Percentiles rank a stretch among this genome's conserved stretches.
These are phyloP conservation scores for Lichtheimia corymbifera DNA, from an alignment of 371 early-diverging fungal species.

Conservation along the genomic window DNA sequence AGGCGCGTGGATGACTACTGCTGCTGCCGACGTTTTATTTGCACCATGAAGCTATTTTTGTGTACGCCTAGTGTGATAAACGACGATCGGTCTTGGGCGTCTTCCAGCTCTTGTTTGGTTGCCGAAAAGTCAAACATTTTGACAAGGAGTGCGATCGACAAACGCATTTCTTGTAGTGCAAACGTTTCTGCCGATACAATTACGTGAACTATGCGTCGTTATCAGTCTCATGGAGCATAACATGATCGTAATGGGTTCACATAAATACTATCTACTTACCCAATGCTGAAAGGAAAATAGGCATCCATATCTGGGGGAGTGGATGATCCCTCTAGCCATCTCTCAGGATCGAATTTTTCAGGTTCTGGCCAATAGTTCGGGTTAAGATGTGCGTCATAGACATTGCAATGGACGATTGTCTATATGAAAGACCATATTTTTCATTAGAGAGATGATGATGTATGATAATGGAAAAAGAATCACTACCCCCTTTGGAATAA, in stretches of 20 bases:
- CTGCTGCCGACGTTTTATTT: conserved; percentile 12
- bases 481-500: conserved; percentile 20
- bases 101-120: conserved; percentile 26
- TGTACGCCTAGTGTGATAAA: conserved; percentile 30
- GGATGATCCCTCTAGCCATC: conserved; percentile 26
- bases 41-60: conserved; percentile 29
- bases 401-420: conserved; percentile 11
- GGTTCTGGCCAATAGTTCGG: conserved; percentile 30
- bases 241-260: neutral
- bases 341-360: conserved; percentile 28
- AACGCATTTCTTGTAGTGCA: conserved; percentile 50
- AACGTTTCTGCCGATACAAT: conserved; percentile 57
- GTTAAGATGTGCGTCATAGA: conserved; percentile 24
- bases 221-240: no score
- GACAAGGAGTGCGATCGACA: conserved; percentile 35
- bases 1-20: neutral
- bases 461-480: neutral
- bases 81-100: conserved; percentile 18
- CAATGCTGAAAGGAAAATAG: conserved; percentile 45
- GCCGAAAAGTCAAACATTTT: conserved; percentile 29
- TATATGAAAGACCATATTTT: neutral
- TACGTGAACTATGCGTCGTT: conserved; percentile 28
- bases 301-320: conserved; percentile 24
- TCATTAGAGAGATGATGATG: no score
- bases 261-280: conserved; percentile 18